A percentile compares a stretch with the other conserved stretches of the same genome.
Conservation (phyloP, 2,329 filamentous ascomycete species). For the Colletotrichum musicola region DNA sequence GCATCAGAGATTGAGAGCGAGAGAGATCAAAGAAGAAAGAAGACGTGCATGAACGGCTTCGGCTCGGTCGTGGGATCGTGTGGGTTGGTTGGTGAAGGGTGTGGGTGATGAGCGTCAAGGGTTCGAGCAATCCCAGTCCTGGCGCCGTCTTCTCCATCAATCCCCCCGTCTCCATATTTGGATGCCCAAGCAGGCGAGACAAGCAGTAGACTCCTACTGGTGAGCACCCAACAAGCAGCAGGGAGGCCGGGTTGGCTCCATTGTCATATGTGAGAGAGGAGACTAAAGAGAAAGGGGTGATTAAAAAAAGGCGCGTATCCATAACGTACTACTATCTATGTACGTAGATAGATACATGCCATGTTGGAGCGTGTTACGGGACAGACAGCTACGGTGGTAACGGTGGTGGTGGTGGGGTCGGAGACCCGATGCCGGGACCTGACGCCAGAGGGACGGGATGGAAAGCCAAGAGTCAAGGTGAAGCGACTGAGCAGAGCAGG, state of each 20-base stretch:
- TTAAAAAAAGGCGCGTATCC: conserved; percentile 9
- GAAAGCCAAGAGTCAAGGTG: conserved; percentile 8
- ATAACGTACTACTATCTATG: not conserved
- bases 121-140: conserved; percentile 16
- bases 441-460: conserved; percentile 8
- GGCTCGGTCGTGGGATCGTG: conserved; percentile 29
- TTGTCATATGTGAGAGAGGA: conserved; percentile 21
- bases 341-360: conserved; percentile 6
- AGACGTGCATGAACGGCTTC: conserved; percentile 41
- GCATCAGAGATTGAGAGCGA: not conserved
- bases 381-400: conserved; percentile 22
- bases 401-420: conserved; percentile 32
- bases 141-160: conserved; percentile 5
- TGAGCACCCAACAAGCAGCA: conserved; percentile 30
- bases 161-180: conserved; percentile 21
- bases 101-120: conserved; percentile 29
- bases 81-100: conserved; percentile 28
- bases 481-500: not conserved
- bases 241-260: conserved; percentile 32
- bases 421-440: conserved; percentile 1
- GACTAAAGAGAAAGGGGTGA: not conserved
- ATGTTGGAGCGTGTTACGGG: not conserved
- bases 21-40: conserved; percentile 35
- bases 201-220: conserved; percentile 28
- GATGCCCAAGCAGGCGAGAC: conserved; percentile 31